phyloP scores from a whole-genome alignment of 495 filamentous ascomycete genomes.

The Daldinia vernicosa region DNA sequence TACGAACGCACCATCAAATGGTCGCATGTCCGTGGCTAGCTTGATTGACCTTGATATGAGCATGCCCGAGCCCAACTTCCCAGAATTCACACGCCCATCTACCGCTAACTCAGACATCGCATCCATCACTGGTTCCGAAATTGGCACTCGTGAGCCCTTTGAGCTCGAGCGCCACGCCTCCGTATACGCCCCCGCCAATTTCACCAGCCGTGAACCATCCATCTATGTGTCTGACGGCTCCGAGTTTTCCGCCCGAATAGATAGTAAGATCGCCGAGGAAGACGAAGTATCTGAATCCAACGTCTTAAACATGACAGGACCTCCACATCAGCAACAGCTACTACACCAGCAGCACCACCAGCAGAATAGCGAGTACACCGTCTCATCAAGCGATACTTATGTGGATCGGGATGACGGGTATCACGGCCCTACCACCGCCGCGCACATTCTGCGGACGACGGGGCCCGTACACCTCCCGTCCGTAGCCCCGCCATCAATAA shows the following conservation, averaged over 20 bases:
- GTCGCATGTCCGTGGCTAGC: conserved; percentile 56
- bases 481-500: conserved; percentile 55
- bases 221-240: conserved; percentile 63
- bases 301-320: background rate
- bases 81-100: conserved; percentile 56
- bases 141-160: conserved; percentile 60
- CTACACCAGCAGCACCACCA: conserved; percentile 36
- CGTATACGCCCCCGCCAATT: conserved; percentile 52
- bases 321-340: conserved; percentile 3
- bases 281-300: background rate
- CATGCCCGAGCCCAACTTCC: conserved; percentile 48
- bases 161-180: conserved; percentile 64
- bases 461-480: conserved; percentile 44
- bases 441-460: background rate
- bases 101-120: conserved; percentile 64
- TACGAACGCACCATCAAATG: conserved; percentile 31
- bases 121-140: conserved; percentile 57
- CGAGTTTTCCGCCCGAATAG: conserved; percentile 48
- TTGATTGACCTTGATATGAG: conserved; percentile 64
- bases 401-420: conserved; percentile 22
- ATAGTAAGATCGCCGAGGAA: conserved; percentile 47
- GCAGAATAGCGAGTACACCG: conserved; percentile 32
- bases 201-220: conserved; percentile 55
- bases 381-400: conserved; percentile 30
- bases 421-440: background rate